Conservation (phyloP, 2,329 filamentous ascomycete genomes). For the Neonectria ditissima region DNA sequence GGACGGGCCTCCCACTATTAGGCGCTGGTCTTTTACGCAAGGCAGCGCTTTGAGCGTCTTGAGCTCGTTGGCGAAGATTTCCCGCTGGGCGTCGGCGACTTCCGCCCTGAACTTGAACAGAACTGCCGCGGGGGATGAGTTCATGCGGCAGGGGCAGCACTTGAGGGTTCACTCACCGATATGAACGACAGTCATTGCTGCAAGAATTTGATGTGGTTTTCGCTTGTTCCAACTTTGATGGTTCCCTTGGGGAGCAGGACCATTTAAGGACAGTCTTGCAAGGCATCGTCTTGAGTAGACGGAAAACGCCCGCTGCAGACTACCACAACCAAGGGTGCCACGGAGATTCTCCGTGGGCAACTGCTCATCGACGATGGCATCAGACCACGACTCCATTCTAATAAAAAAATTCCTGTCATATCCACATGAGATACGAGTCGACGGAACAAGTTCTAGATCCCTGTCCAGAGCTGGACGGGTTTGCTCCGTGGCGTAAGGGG, state of each 20-base stretch:
- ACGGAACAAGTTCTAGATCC: neutral
- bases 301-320: conserved; percentile 8
- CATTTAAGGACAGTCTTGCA: conserved; percentile 3
- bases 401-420: neutral
- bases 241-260: neutral
- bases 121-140: conserved; percentile 48
- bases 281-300: neutral
- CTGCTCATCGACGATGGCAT: neutral
- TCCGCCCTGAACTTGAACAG: conserved; percentile 62
- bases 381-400: neutral
- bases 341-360: conserved; percentile 1
- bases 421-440: neutral
- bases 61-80: conserved; percentile 59
- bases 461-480: neutral
- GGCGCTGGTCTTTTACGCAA: conserved; percentile 60
- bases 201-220: neutral
- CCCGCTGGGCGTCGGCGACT: conserved; percentile 55
- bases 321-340: neutral
- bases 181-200: conserved; percentile 51
- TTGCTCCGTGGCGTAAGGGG: neutral
- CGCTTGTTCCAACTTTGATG: neutral
- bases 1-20: conserved; percentile 65
- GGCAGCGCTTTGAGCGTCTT: conserved; percentile 61
- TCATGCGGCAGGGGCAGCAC: neutral
- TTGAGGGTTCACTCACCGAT: conserved; percentile 42